phyloP scores from a whole-genome alignment of 2,329 filamentous ascomycete species.

The Alternaria angustiovoidea region DNA sequence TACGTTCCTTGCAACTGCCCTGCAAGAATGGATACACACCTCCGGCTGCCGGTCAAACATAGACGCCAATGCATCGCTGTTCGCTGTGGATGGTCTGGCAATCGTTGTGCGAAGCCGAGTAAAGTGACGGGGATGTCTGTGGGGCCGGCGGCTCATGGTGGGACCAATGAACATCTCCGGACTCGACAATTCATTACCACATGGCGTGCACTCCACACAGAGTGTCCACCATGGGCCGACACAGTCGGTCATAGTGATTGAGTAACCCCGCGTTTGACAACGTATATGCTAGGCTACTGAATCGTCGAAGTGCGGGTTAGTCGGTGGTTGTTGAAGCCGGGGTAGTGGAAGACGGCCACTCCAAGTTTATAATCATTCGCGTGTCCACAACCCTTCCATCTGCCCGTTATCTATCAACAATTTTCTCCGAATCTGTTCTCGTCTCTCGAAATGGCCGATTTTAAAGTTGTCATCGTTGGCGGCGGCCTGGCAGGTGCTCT shows the following conservation, averaged over 20 bases:
- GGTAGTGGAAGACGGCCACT: neutral
- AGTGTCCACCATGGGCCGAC: neutral
- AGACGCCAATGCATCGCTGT: neutral
- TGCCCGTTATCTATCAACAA: neutral
- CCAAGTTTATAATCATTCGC: neutral
- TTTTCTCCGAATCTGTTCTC: neutral
- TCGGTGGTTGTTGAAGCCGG: neutral
- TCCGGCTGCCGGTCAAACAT: neutral
- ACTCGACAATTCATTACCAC: neutral
- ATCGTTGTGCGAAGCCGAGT: neutral
- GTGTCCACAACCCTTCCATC: neutral
- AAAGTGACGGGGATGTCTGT: neutral
- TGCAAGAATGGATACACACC: neutral
- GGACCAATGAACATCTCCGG: neutral
- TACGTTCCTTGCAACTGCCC: neutral
- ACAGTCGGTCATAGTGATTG: neutral
- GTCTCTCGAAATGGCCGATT: neutral
- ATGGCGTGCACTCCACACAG: neutral
- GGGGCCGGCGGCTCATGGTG: neutral
- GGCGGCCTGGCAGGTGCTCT: slow-evolving; percentile 10
- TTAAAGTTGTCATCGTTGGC: slow-evolving; percentile 12
- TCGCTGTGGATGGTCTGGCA: neutral
- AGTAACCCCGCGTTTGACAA: too few relatives aligned
- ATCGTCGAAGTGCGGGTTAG: neutral
- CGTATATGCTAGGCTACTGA: neutral